Conservation (phyloP, 345 rosid genomes). For the Lepidium didymum region DNA sequence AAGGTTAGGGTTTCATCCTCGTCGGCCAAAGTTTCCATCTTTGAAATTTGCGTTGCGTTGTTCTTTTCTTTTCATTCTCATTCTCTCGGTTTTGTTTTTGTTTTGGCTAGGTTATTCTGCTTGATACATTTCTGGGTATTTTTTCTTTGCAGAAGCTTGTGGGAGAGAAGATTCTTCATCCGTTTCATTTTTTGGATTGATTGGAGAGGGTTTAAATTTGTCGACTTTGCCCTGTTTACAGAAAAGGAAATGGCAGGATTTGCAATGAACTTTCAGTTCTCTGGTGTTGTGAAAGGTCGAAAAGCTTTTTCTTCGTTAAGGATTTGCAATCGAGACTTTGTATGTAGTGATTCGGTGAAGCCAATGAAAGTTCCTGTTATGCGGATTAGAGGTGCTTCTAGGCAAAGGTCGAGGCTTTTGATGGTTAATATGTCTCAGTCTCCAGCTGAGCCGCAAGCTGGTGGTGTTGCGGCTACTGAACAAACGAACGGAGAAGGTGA, state of each 20-base stretch:
- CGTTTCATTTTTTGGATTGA: neutral
- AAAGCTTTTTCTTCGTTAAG: slow-evolving; percentile 22
- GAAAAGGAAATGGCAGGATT: slow-evolving; percentile 37
- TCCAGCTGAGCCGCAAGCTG: slow-evolving; percentile 31
- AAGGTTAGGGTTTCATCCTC: slow-evolving; percentile 1
- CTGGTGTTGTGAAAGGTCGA: slow-evolving; percentile 21
- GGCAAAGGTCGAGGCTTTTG: slow-evolving; percentile 33
- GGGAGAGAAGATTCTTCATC: neutral
- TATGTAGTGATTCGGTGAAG: slow-evolving; percentile 13
- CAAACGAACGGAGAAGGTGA: slow-evolving; percentile 13
- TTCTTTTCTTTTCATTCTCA: neutral
- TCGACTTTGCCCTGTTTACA: slow-evolving; percentile 25
- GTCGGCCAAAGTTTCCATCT: neutral
- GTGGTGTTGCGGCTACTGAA: neutral
- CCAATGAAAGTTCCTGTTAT: slow-evolving; percentile 22
- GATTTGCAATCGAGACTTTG: slow-evolving; percentile 22
- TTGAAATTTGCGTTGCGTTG: neutral
- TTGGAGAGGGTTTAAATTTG: slow-evolving; percentile 21
- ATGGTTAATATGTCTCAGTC: slow-evolving; percentile 37
- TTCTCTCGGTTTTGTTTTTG: neutral
- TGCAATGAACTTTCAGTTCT: slow-evolving; percentile 29
- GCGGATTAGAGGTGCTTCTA: slow-evolving; percentile 14
- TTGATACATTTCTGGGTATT: neutral
- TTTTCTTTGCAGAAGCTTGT: slow-evolving; percentile 13
- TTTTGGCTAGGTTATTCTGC: neutral